Base-by-base conservation (phyloP, 139 green algal species). In the Chlamydomonas sp. region DNA sequence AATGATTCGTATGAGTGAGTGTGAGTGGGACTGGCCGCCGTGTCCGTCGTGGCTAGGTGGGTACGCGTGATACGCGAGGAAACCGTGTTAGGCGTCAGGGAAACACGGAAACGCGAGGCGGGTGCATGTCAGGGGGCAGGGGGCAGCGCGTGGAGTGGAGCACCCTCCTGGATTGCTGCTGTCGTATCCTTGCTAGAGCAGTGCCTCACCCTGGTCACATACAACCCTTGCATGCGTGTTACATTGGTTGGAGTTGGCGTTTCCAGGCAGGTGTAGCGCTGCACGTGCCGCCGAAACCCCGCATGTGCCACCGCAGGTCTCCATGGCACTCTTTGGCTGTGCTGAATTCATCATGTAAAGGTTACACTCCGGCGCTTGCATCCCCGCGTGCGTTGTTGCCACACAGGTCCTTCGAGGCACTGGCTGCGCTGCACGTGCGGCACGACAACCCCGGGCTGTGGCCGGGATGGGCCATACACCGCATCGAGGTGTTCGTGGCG, bases 401-500 rank as follows among this genome's bases (percentile, higher is more conserved):
- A 12, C 16, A 14, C 81, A 86, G 81, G 81, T 12, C 81, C 1
- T 71, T 86, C 12, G 10, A 83, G 17, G 49, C 49, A 7, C 8
- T 88, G 9, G 64, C 20, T 4, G 84, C 84, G 1, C 3, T 88
- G 31, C 84, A 88, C 10, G 18, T 88, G 5, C 84, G 84, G 0
- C 84, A 88, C 58, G 84, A 88, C 66, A 57, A 31, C 49, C 84
- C 84, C 0, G 17, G 4, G 1, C 17, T 18, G 2, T 73, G 60
- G 18, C 76, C 75, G 0, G 84, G 74, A 12, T 83, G 84, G 84
- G 57, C 3, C 49, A 75, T 83, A 3, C 15, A 16, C 1, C 0
- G 58, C 49, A 75, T 83, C 16, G 75, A 77, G 63, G 6, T 88
- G 5, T 78, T 83, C 14, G 63, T n/a, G 1, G 9, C 61, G 2